phyloP scores from a whole-genome alignment of 306 rosid species.

The Trifolium dubium region DNA sequence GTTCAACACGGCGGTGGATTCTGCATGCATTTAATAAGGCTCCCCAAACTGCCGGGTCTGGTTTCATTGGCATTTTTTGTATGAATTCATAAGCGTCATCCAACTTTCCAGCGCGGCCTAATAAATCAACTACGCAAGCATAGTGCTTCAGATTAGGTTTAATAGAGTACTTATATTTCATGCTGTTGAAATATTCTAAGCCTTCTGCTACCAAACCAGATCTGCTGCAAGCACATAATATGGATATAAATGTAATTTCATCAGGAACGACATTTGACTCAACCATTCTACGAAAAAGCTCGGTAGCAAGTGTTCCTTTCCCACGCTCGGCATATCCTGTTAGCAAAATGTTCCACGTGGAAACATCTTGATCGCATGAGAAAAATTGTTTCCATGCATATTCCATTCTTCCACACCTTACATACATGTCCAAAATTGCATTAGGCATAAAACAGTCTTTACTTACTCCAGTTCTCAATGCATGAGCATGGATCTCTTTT shows the following conservation, averaged over 20 bases:
- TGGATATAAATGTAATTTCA: constrained; percentile 67
- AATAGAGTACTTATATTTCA: constrained; percentile 56
- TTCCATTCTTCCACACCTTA: constrained; percentile 83
- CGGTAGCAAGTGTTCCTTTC: constrained; percentile 63
- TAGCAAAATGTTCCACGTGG: constrained; percentile 85
- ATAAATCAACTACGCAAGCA: constrained; percentile 81
- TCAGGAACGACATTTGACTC: constrained; percentile 63
- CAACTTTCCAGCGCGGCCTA: constrained; percentile 76
- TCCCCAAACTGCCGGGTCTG: constrained; percentile 92
- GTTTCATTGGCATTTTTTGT: constrained; percentile 70
- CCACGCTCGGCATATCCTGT: constrained; percentile 78
- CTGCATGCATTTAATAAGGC: constrained; percentile 86
- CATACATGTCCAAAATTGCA: constrained; percentile 87
- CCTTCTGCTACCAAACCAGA: constrained; percentile 84
- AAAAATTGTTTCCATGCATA: constrained; percentile 77
- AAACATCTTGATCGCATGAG: constrained; percentile 57
- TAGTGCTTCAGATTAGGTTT: constrained; percentile 85
- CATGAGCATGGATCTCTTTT: constrained; percentile 91
- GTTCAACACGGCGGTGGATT: constrained; percentile 71
- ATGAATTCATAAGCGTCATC: constrained; percentile 72
- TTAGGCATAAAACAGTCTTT: constrained; percentile 78
- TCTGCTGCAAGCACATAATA: constrained; percentile 87
- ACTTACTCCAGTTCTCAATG: constrained; percentile 77
- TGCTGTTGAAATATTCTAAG: constrained; percentile 65
- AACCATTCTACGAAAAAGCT: constrained; percentile 68